Conservation (phyloP, 163 green algal species). For the Chloromonas sp. region DNA sequence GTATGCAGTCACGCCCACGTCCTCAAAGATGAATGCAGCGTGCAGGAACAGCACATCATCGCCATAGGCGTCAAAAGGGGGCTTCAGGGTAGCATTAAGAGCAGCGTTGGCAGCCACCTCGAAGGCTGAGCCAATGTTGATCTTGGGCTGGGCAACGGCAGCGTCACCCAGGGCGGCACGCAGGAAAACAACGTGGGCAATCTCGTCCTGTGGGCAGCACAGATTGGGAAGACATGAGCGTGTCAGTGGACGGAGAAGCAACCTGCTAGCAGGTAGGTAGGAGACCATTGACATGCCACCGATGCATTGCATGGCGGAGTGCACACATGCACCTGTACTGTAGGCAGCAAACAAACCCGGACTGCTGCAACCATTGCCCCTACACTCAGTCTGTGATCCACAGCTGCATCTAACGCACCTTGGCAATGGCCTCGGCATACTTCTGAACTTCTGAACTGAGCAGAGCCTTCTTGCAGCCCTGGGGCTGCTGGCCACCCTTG, state of each 20-base stretch:
- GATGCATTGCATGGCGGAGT: too few relatives aligned
- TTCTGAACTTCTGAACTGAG: not conserved
- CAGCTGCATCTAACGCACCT: not conserved
- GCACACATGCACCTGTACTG: too few relatives aligned
- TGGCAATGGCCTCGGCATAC: conserved; percentile 9
- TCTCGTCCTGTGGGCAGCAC: conserved; percentile 32
- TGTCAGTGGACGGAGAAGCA: too few relatives aligned
- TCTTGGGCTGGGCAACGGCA: conserved; percentile 32
- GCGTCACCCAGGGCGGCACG: conserved; percentile 30
- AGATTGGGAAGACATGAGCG: too few relatives aligned
- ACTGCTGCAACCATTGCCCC: too few relatives aligned
- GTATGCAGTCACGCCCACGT: conserved; percentile 61
- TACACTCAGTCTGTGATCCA: too few relatives aligned
- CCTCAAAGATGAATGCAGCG: conserved; percentile 63
- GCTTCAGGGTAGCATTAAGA: conserved; percentile 18
- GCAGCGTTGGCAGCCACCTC: conserved; percentile 17
- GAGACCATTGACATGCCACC: too few relatives aligned
- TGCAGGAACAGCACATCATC: conserved; percentile 40
- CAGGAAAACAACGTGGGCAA: conserved; percentile 44
- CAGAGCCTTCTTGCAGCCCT: conserved; percentile 24
- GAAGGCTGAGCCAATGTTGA: conserved; percentile 51
- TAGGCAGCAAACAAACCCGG: too few relatives aligned
- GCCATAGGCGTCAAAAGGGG: conserved; percentile 36
- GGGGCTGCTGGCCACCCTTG: not conserved
- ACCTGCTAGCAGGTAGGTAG: too few relatives aligned